Evolutionary conservation across 306 rosid genomes (phyloP), one percentile per base, ranked within the genome.

Genomic region (Mimosa bimucronata): DNA sequence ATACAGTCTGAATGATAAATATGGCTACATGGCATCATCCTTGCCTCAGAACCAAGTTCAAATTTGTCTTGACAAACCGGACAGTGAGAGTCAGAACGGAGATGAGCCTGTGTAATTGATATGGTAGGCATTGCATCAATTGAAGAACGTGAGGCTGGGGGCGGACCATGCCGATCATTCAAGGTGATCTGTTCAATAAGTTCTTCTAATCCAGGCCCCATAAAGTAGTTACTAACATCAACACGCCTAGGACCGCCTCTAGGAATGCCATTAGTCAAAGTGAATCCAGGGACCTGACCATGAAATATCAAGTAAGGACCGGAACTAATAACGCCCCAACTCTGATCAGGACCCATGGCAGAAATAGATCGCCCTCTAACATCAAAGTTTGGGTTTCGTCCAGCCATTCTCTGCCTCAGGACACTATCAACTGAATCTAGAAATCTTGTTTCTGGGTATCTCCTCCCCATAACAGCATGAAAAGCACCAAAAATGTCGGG

Each of bases 1-100:
- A 92, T 89, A 41, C 95, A 92, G 41, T 92, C 93, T 25, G 92
- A 78, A 83, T 92, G 97, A 82, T 90, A 92, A 19, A 92, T 87
- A 81, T 92, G 97, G 77, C 74, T 77, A 72, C 95, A 92, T 1
- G 97, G 92, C 97, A 92, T 89, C 69, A 69, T 80, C 76, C 87
- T 87, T 0, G 89, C 97, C 76, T 89, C 83, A 50, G 84, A 79
- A 19, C 90, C 95, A 16, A 92, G 72, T 66, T 90, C 97, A 81
- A 92, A 92, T 26, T 19, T 81, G 53, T 92, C 97, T 77, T 86
- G 71, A 81, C 95, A 92, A 74, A 89, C 88, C 0, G 95, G 87
- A 73, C 97, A 92, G 38, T 86, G 89, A n/a, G 86, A 77, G 80
- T 92, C 93, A 6, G 91, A 66, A 26, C 77, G 81, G 12, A 90